A percentile compares a stretch with the other conserved stretches of the same genome.
These are phyloP conservation scores for Typha latifolia DNA, from an alignment of 176 grass and related monocot genomes.

Conservation along the genomic window DNA sequence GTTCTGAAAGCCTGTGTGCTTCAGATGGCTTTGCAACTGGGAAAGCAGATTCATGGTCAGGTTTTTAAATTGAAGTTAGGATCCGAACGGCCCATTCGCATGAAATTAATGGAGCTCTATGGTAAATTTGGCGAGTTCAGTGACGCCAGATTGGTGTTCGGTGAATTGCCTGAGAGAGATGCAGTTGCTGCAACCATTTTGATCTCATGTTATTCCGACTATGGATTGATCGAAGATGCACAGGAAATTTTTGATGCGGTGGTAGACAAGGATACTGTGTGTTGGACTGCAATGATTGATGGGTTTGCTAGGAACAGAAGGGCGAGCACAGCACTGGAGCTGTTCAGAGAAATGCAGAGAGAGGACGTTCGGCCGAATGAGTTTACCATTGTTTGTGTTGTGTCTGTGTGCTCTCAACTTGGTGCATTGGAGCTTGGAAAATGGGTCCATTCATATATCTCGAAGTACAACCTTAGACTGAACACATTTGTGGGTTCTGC, in stretches of 20 bases:
- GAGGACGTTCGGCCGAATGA: constrained; percentile 10
- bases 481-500: constrained; percentile 15
- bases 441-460: constrained; percentile 19
- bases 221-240: constrained; percentile 18
- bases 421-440: constrained; percentile 26
- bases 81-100: constrained; percentile 10
- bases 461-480: not conserved
- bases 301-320: constrained; percentile 16
- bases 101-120: constrained; percentile 29
- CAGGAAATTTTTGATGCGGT: not conserved
- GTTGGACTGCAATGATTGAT: constrained; percentile 21
- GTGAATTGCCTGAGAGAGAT: constrained; percentile 24
- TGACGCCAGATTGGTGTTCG: constrained; percentile 17
- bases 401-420: constrained; percentile 14
- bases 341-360: constrained; percentile 23
- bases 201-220: constrained; percentile 6
- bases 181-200: constrained; percentile 25
- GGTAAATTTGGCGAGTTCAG: constrained; percentile 1
- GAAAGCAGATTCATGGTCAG: constrained; percentile 19
- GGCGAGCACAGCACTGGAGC: constrained; percentile 5
- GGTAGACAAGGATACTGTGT: constrained; percentile 16
- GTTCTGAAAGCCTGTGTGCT: constrained; percentile 13
- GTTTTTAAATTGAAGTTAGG: constrained; percentile 5
- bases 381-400: constrained; percentile 18
- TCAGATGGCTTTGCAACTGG: not conserved